Percentiles rank a stretch among this genome's conserved stretches.
phyloP scores from a whole-genome alignment of 108 stramenopile species.

The Cyclotella atomus region DNA sequence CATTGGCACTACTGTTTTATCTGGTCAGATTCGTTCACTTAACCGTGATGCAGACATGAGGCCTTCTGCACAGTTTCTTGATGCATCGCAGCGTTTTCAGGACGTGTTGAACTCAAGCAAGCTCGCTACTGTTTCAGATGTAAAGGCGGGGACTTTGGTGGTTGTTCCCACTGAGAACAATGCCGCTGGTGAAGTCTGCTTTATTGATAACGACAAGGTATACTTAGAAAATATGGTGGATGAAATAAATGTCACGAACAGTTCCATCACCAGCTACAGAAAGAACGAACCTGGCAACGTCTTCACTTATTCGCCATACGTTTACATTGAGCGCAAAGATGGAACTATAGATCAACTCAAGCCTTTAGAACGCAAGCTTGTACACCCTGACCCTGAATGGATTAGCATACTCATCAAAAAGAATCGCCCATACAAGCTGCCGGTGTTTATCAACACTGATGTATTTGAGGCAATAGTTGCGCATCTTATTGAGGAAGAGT shows the following conservation, averaged over 20 bases:
- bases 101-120: slow-evolving; percentile 24
- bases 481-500: slow-evolving; percentile 67
- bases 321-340: slow-evolving; percentile 57
- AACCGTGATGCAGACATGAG: slow-evolving; percentile 20
- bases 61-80: slow-evolving; percentile 36
- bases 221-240: slow-evolving; percentile 13
- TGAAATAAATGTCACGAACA: not conserved
- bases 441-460: slow-evolving; percentile 72
- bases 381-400: slow-evolving; percentile 70
- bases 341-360: slow-evolving; percentile 55
- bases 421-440: slow-evolving; percentile 68
- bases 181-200: slow-evolving; percentile 11
- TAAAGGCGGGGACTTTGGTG: slow-evolving; percentile 21
- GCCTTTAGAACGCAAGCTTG: slow-evolving; percentile 27
- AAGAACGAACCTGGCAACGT: slow-evolving; percentile 12
- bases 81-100: slow-evolving; percentile 14
- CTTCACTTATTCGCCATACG: slow-evolving; percentile 17
- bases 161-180: slow-evolving; percentile 1
- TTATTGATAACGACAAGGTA: slow-evolving; percentile 22
- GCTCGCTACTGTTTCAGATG: slow-evolving; percentile 34
- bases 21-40: slow-evolving; percentile 15
- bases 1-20: not conserved
- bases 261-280: not conserved
- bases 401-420: slow-evolving; percentile 53
- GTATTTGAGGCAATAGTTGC: slow-evolving; percentile 67